Base-by-base conservation (phyloP, 139 green algal genomes). In the Microglena sp. region DNA sequence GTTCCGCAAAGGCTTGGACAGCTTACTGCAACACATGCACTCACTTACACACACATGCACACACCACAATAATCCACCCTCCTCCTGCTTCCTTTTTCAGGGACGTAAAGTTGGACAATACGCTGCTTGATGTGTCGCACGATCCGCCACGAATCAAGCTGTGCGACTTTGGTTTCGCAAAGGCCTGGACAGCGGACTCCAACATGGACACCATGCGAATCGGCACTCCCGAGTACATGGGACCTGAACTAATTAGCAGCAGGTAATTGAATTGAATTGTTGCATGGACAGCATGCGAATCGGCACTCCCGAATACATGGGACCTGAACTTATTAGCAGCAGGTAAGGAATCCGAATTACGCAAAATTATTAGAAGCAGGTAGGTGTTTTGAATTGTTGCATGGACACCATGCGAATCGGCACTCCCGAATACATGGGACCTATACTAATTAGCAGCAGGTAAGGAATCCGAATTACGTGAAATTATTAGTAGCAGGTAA, bases 141-240 rank as follows among this genome's bases (percentile, higher is more conserved):
- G 44, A 70, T n/a, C 82, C 82, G 0, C 68, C 82, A 1, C 72
- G 74, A 34, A 57, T 88, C 24, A 88, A 88, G 73, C 69, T 88
- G 60, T 88, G 82, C 55, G 82, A 88, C 65, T 88, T 88, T 70
- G 82, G 82, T 8, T 84, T 88, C 54, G 80, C 78, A 26, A 85
- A 86, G 79, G 69, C 73, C 55, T 88, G 76, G 78, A 45, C 71
- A 29, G 55, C 59, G 40, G 76, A 77, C 64, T 74, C 66, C 61
- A 86, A 88, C 73, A 84, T 82, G 76, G 40, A 67, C 60, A 67
- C 60, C n/a, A 67, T 67, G 32, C 67, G 59, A 1, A 74, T 68
- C 22, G 73, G 73, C 58, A 80, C 73, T 15, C 68, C 73, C 4
- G 73, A 80, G 64, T 80, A 80, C 64, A 80, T 80, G 73, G 63